Base-by-base conservation (phyloP, 805 yeast genomes). In the Candida insectorum region DNA sequence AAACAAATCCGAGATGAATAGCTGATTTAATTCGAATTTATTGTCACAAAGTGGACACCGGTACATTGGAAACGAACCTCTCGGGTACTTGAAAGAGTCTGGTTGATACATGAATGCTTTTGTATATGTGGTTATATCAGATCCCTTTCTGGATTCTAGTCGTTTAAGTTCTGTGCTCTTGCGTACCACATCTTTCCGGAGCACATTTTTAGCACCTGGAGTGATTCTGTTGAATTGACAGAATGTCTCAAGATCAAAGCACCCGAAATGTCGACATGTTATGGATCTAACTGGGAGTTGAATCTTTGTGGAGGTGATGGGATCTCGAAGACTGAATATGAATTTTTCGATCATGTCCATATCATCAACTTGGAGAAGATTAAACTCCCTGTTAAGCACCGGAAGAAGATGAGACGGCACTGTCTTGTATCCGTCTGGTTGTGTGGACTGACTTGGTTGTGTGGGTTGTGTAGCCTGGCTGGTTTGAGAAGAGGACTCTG, bases 161-260 rank as follows among this genome's bases (percentile, higher is more conserved):
- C 36, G 37, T 31, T 43, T 43, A 28, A 25, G 16, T 16, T 40
- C 41, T 15, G 24, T 39, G 19, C 40, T 30, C 21, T 38, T 43
- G 23, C 44, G 41, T 15, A 58, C 44, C 26, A 66, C 41, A 3
- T 52, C 57, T 29, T 51, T 57, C 26, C 48, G 50, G 2, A 58
- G 41, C 2, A 44, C 34, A 9, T 31, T 33, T 27, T 44, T 41
- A 6, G 55, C 47, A 1, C 62, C 62, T 3, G 40, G 43, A 10
- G 64, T 56, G 4, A 67, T 52, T 18, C 51, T 58, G 40, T 65
- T 59, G 40, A 64, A 64, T 12, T 53, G 34, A 42, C 72, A 67
- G 34, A 67, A 67, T 24, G 48, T 62, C 9, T 64, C 63, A 32
- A 56, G 62, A 37, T 67, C 73, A 46, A 67, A 67, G 44, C 72